Evolutionary conservation across 495 filamentous ascomycete species (phyloP), one percentile per base, ranked within the genome.

Genomic region (Sordaria brevicollis): DNA sequence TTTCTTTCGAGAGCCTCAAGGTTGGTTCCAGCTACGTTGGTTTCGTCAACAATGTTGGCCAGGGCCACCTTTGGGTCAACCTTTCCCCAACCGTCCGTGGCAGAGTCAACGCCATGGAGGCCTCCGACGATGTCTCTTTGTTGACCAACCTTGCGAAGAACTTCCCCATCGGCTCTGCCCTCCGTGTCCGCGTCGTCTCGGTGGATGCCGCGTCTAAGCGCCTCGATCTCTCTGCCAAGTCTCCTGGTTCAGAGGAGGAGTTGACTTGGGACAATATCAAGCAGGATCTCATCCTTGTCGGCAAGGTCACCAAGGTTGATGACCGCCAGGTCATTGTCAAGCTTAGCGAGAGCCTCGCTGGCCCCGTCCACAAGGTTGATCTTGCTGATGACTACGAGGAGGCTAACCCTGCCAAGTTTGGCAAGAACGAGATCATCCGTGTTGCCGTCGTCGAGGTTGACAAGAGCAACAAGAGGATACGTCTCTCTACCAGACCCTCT

Each of bases 61-160:
- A 90, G 37, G 87, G 90, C 67, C 91, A 86, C 72, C 82, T 95
- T 25, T 98, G 94, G 94, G 89, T 94, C 65, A 97, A 91, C 75
- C 78, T 98, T 33, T 91, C 94, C 4, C 93, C 95, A n/a, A 93
- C 90, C 72, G 89, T 99, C 34, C 89, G 93, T 17, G 95, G 95
- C 70, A 85, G 93, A 66, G 86, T 99, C 65, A 87, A 86, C 41
- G 84, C 88, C 65, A 86, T 95, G 76, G 93, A 97, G 80, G 86
- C 96, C 21, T 91, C 92, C 0, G 92, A 97, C 71, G 92, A 97
- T 75, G 78, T 96, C 21, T 90, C 92, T 9, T 83, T 89, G 65
- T 80, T 97, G 57, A 84, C 88, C 33, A 86, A 96, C 75, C 79
- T 97, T 6, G 85, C 88, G n/a, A 87, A 89, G 73, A 91, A 90